Base-by-base conservation (phyloP, 1,284 basidiomycete genomes). In the Trichosporon asahii region DNA sequence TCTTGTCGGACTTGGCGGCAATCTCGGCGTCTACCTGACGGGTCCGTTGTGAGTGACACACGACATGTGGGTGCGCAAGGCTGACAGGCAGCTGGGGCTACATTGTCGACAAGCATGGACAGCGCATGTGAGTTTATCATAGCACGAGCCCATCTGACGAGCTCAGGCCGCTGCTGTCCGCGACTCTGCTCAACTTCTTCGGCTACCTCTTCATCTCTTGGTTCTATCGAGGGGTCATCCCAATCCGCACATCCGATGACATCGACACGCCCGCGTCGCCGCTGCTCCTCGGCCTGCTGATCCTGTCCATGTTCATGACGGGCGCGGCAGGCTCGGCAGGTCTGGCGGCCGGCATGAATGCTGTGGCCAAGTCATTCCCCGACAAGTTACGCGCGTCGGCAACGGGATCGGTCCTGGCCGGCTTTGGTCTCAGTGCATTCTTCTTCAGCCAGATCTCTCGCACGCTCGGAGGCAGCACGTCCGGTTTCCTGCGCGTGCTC, bases 361-460 rank as follows among this genome's bases (percentile, higher is more conserved):
- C 83, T 0, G 78, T 79, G 2, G 84, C 84, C 0, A 82, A 82
- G 60, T 80, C 77, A 4, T 85, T 84, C 66, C 76, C 82, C 0
- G 82, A 83, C 70, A 66, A 72, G 21, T 77, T 79, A 7, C 86
- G 91, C 44, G 91, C 89, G 1, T 88, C 89, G 0, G 88, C 89
- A 0, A 91, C 90, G 1, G 90, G 89, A 2, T 79, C 91, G 15
- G 91, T 93, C 23, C 84, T 92, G 18, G 91, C 91, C 0, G 92
- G 91, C n/a, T 93, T 92, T 71, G 92, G 92, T 0, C 86, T 94
- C 5, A 92, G 90, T 8, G 92, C 92, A 0, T 93, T 93, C 82
- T 85, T 90, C 70, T 94, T 93, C 82, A 90, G 90, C 25, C 86
- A 88, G 0, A 61, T 61, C 57, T 61, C 57, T 18, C 57, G 57